Base-by-base conservation (phyloP, 2,329 filamentous ascomycete species). In the Chalaropsis ovoidea region DNA sequence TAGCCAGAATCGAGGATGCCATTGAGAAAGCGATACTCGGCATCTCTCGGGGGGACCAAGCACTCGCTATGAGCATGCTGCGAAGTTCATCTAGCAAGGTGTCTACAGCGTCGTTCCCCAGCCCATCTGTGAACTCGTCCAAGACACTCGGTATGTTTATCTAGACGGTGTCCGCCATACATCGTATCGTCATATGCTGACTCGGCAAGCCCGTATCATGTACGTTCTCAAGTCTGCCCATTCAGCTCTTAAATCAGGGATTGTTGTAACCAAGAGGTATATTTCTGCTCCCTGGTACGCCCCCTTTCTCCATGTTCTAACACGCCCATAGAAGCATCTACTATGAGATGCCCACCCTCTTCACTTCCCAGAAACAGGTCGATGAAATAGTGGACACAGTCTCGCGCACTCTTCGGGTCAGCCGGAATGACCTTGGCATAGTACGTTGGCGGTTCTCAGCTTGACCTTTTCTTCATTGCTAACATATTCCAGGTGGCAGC, bases 311-410 rank as follows among this genome's bases (percentile, higher is more conserved):
- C 24, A 43, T 15, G 13, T 24, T 27, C 47, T 68, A n/a, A 64
- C 49, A 17, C 42, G 2, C 41, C 27, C 6, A 15, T 31, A 93
- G 89, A 68, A 88, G 89, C 71, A 85, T 95, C 3, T 95, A 86
- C 73, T 95, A 95, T 72, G 84, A 89, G 70, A 81, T 91, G 69
- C 83, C 86, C 3, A 80, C 84, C 10, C 76, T 95, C 0, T 95
- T 94, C 71, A 79, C 80, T 22, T 85, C 79, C 62, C 90, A 94
- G 72, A 72, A 74, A 17, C 78, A 83, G 15, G 88, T 94, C 0
- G 86, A 94, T 72, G 79, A 80, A 39, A 83, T 89, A 58, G 82
- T 94, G 0, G 88, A 94, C 70, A 86, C 89, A 68, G 75, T 95
- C 43, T 87, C 89, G 0, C 84, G 80, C 65, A 90, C 88, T 0